These are phyloP conservation scores for Echium plantagineum DNA, from an alignment of 257 asterid genomes.

Conservation along the genomic window DNA sequence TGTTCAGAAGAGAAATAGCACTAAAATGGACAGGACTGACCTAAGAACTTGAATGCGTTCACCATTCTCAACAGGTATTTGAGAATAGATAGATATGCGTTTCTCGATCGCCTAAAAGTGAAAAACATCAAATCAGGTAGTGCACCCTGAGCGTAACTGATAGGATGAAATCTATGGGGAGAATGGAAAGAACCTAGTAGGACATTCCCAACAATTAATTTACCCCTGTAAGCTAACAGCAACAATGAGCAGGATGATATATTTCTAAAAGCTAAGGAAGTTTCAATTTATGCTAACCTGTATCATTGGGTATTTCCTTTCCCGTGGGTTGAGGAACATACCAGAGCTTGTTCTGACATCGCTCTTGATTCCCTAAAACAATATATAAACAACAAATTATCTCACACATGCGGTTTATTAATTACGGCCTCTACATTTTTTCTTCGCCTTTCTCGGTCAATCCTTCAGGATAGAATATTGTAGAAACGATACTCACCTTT, in stretches of 20 bases:
- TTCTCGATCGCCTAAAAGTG: conserved; percentile 66
- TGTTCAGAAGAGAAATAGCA: conserved; percentile 15
- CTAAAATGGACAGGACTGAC: conserved; percentile 26
- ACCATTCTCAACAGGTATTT: conserved; percentile 74
- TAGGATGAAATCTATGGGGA: not conserved
- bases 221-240: not conserved
- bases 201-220: not conserved
- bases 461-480: too few relatives aligned
- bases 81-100: conserved; percentile 73
- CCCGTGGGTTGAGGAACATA: conserved; percentile 57
- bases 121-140: conserved; percentile 7
- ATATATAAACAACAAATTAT: conserved; percentile 5
- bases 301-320: conserved; percentile 56
- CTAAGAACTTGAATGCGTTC: conserved; percentile 77
- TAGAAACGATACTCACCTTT: conserved; percentile 35
- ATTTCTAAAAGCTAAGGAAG: not conserved
- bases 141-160: not conserved
- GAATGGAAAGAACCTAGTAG: not conserved
- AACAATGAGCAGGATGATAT: not conserved
- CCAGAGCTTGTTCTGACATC: conserved; percentile 77
- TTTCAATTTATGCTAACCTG: conserved; percentile 34
- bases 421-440: too few relatives aligned
- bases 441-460: too few relatives aligned
- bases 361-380: conserved; percentile 59
- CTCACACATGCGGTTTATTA: too few relatives aligned